Base-by-base conservation (phyloP, 2,329 filamentous ascomycete genomes). In the Clonostachys solani region DNA sequence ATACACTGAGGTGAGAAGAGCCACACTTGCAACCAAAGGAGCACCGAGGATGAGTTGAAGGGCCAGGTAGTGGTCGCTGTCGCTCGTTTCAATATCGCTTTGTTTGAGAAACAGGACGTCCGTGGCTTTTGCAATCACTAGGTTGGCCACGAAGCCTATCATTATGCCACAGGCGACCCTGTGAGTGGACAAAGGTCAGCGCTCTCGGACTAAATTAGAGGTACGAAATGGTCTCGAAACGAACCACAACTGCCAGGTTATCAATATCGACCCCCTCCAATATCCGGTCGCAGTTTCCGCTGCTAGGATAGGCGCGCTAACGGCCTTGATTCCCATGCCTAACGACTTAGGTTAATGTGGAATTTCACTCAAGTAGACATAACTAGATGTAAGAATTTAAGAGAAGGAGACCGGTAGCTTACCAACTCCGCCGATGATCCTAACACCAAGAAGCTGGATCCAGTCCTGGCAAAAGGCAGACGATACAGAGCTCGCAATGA, bases 251-350 rank as follows among this genome's bases (percentile, higher is more conserved):
- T 45, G 44, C 44, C 44, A 45, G 10, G n/a, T 33, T 15, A 45
- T 23, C n/a, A 45, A 15, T 17, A 40, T n/a, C 13, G 34, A 18
- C 12, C 66, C 66, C 51, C 66, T 56, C 65, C 65, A 69, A 47
- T 60, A 67, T 0, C 63, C 60, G 15, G 66, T 56, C 1, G 65
- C 61, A 2, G 63, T 66, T 49, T 69, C 66, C 12, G 64, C 62
- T 3, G 66, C 65, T 7, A 68, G 55, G 10, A 68, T 66, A 3
- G 66, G 65, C 0, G 65, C 64, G 43, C 63, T 68, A 17, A 68
- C 64, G 7, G 66, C 65, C 47, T 68, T 68, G 3, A 69, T 54
- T 1, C 66, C 66, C 66, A 69, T 68, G 2, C 63, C 65, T 57
- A 43, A 29, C 23, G 23, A 29, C 23, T 29, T 29, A 3, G 23